Conservation (phyloP, 2,329 filamentous ascomycete species). For the Pyricularia sp. region DNA sequence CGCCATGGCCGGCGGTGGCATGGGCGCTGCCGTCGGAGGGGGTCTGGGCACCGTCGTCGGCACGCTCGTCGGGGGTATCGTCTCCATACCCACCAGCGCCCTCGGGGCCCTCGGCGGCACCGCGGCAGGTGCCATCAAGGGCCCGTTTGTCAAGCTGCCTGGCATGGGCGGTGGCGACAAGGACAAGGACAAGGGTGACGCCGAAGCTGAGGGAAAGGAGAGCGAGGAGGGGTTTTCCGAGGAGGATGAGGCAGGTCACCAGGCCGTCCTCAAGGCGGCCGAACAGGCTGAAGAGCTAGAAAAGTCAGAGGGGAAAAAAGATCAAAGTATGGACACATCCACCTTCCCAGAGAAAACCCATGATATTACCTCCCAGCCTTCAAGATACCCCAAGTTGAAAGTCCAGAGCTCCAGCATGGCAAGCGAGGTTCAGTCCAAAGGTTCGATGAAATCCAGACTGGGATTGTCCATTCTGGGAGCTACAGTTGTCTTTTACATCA, state of each 20-base stretch:
- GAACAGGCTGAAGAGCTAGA: neutral
- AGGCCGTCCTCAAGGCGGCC: neutral
- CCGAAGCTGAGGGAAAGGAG: neutral
- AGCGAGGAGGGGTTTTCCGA: neutral
- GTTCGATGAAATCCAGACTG: neutral
- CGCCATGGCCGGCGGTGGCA: constrained; percentile 5
- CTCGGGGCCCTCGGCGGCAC: neutral
- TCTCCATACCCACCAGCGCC: constrained; percentile 2
- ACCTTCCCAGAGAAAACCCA: neutral
- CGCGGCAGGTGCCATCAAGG: neutral
- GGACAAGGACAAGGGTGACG: neutral
- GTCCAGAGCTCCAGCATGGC: neutral
- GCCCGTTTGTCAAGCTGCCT: neutral
- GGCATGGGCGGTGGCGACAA: neutral
- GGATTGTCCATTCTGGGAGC: neutral
- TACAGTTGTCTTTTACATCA: neutral
- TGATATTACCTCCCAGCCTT: neutral
- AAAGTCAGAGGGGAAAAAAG: neutral
- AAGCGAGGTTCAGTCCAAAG: neutral
- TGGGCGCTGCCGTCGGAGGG: constrained; percentile 5
- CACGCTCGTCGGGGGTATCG: constrained; percentile 4
- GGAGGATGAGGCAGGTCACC: neutral
- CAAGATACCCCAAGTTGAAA: neutral
- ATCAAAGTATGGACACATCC: neutral
- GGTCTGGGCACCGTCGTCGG: constrained; percentile 7